phyloP scores from a whole-genome alignment of 2,329 filamentous ascomycete species.

The Leptographium galeiforme region DNA sequence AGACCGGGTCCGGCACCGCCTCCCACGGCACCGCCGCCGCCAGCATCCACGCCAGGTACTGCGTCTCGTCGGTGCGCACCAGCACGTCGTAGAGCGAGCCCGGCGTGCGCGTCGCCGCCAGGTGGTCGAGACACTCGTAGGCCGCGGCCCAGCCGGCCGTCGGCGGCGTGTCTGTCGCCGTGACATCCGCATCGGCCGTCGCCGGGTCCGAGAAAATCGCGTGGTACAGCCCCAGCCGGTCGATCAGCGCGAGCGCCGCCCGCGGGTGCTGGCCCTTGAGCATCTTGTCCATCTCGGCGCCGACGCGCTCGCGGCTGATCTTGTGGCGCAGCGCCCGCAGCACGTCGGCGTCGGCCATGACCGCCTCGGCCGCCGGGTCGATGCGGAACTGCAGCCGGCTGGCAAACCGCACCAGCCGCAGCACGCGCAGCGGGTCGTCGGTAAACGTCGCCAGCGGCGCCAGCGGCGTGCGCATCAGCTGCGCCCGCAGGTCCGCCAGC shows the following conservation, averaged over 20 bases:
- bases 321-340: constrained; percentile 68
- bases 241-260: constrained; percentile 49
- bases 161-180: too few relatives aligned
- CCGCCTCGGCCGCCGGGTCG: constrained; percentile 50
- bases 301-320: constrained; percentile 83
- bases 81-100: constrained; percentile 40
- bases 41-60: constrained; percentile 66
- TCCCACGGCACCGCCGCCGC: constrained; percentile 65
- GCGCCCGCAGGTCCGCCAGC: constrained; percentile 56
- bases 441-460: constrained; percentile 86
- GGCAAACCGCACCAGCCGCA: constrained; percentile 81
- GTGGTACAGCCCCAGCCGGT: constrained; percentile 53
- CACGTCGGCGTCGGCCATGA: constrained; percentile 71
- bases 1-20: constrained; percentile 21
- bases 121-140: constrained; percentile 48
- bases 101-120: constrained; percentile 30
- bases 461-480: constrained; percentile 71
- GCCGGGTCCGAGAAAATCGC: constrained; percentile 62
- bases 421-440: constrained; percentile 78
- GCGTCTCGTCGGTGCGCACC: constrained; percentile 47
- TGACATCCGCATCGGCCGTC: too few relatives aligned
- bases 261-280: constrained; percentile 55
- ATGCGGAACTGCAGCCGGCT: constrained; percentile 73
- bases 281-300: constrained; percentile 84
- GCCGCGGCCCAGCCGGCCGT: constrained; percentile 45